Conservation (phyloP, 345 rosid genomes). For the Euphorbia lathyris region DNA sequence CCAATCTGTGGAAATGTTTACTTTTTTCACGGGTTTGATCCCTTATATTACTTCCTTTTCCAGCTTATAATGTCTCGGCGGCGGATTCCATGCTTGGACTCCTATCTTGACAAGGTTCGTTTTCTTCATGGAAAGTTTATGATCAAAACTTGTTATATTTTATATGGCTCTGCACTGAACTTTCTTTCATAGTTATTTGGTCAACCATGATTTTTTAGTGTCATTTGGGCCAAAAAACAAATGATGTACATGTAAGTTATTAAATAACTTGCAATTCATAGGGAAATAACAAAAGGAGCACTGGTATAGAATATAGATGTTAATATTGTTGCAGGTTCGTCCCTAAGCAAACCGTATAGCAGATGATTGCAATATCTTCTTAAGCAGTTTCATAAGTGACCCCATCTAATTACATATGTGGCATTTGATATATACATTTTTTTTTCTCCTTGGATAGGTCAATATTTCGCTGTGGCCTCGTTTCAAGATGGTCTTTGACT, state of each 20-base stretch:
- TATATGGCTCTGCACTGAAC: background rate
- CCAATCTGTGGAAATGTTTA: background rate
- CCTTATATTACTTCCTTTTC: conserved; percentile 9
- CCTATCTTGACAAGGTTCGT: conserved; percentile 91
- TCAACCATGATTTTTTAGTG: background rate
- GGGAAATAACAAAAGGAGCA: background rate
- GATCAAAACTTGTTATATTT: background rate
- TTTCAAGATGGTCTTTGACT: conserved; percentile 91
- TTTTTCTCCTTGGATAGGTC: conserved; percentile 52
- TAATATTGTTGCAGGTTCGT: background rate
- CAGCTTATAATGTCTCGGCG: conserved; percentile 96
- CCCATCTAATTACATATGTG: conserved; percentile 4
- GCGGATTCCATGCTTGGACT: conserved; percentile 94
- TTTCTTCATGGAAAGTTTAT: conserved; percentile 7
- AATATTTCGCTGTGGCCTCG: conserved; percentile 97
- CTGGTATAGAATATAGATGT: background rate
- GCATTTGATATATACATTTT: conserved; percentile 12
- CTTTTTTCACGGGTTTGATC: conserved; percentile 1
- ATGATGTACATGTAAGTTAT: background rate
- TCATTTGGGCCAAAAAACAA: background rate
- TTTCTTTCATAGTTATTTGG: background rate
- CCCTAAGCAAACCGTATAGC: background rate
- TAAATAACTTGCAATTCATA: background rate
- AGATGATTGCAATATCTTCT: background rate
- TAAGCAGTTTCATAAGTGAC: background rate